A percentile compares a stretch with the other conserved stretches of the same genome.
phyloP scores from a whole-genome alignment of 352 stramenopile genomes.

The Phytopythium helicoides region DNA sequence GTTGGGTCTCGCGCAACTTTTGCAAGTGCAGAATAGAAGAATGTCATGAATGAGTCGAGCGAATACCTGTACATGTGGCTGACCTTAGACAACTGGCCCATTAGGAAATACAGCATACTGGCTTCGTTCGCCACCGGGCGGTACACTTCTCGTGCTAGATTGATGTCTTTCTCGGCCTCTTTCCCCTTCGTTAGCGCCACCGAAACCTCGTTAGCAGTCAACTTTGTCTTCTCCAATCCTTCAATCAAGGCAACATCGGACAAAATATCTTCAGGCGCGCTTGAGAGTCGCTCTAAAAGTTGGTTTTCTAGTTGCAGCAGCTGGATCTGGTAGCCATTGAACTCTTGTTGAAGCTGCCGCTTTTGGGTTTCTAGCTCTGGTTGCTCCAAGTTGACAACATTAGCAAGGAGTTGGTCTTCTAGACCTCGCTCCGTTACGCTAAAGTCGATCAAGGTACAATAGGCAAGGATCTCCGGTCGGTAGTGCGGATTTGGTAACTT shows the following conservation, averaged over 20 bases:
- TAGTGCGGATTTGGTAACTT: constrained; percentile 93
- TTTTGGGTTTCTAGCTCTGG: constrained; percentile 88
- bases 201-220: constrained; percentile 85
- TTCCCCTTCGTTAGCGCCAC: constrained; percentile 80
- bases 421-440: constrained; percentile 90
- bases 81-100: constrained; percentile 86
- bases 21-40: constrained; percentile 84
- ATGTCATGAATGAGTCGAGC: constrained; percentile 88
- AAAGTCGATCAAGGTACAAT: constrained; percentile 94
- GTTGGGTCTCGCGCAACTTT: constrained; percentile 31
- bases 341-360: constrained; percentile 84
- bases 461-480: constrained; percentile 88
- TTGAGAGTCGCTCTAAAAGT: constrained; percentile 87
- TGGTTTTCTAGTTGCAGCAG: constrained; percentile 88
- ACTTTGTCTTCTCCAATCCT: constrained; percentile 90
- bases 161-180: constrained; percentile 90
- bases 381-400: constrained; percentile 90
- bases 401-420: constrained; percentile 88
- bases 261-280: constrained; percentile 91
- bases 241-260: constrained; percentile 91
- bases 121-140: constrained; percentile 85
- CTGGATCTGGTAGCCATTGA: constrained; percentile 93
- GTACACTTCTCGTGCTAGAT: constrained; percentile 90
- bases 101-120: constrained; percentile 92
- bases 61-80: constrained; percentile 95